A percentile compares a stretch with the other conserved stretches of the same genome.
Evolutionary conservation across 805 yeast genomes (phyloP).

Genomic region (Suhomyces xylopsoci): DNA sequence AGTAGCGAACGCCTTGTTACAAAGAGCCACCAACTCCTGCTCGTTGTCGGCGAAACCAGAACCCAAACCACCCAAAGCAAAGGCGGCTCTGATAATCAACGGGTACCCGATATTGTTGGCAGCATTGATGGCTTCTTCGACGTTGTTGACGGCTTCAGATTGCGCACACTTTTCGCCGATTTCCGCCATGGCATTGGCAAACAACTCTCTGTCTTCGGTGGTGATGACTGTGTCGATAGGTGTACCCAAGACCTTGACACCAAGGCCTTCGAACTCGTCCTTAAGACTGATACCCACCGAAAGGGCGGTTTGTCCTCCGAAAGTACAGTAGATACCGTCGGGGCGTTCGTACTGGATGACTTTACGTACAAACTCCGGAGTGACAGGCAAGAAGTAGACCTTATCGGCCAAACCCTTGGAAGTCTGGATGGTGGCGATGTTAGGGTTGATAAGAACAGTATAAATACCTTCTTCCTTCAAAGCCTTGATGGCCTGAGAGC

Average conservation of each 20-base stretch:
- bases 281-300: conserved; percentile 93
- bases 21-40: conserved; percentile 73
- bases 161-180: conserved; percentile 94
- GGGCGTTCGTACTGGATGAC: conserved; percentile 94
- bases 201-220: conserved; percentile 96
- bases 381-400: conserved; percentile 97
- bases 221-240: conserved; percentile 94
- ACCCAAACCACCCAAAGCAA: conserved; percentile 95
- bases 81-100: conserved; percentile 95
- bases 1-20: conserved; percentile 89
- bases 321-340: conserved; percentile 94
- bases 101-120: conserved; percentile 90
- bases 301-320: conserved; percentile 98
- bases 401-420: conserved; percentile 97
- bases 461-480: conserved; percentile 96
- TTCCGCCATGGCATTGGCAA: conserved; percentile 91
- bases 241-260: conserved; percentile 95
- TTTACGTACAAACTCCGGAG: conserved; percentile 92
- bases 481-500: conserved; percentile 98
- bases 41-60: conserved; percentile 95
- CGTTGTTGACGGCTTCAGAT: conserved; percentile 77
- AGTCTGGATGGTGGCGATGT: conserved; percentile 97
- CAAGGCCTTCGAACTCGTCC: conserved; percentile 89
- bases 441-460: conserved; percentile 93
- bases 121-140: conserved; percentile 80